A percentile compares a stretch with the other conserved stretches of the same genome.
phyloP scores from a whole-genome alignment of 2,329 filamentous ascomycete species.

The Clonostachys sp. region DNA sequence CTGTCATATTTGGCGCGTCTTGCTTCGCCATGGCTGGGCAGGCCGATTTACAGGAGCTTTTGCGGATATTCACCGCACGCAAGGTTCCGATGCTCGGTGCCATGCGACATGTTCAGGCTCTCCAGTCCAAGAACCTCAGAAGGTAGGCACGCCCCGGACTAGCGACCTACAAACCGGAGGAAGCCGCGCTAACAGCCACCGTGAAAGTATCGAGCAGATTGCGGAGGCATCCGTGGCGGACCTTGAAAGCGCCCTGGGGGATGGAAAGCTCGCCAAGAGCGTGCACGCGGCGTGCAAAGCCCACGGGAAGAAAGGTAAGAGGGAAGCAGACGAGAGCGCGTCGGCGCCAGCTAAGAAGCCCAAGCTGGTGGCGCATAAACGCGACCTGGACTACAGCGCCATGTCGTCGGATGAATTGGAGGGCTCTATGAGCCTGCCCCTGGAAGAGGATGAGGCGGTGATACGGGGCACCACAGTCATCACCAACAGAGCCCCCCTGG shows the following conservation, averaged over 20 bases:
- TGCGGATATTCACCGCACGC: constrained; percentile 54
- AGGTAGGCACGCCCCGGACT: constrained; percentile 35
- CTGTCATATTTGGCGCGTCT: not conserved
- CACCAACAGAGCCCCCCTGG: constrained; percentile 78
- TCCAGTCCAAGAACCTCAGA: constrained; percentile 48
- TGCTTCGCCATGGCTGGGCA: constrained; percentile 43
- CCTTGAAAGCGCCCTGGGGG: constrained; percentile 40
- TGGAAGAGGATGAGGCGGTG: constrained; percentile 50
- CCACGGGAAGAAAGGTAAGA: constrained; percentile 36
- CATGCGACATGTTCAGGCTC: constrained; percentile 51
- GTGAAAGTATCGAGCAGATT: constrained; percentile 46
- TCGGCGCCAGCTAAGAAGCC: constrained; percentile 18
- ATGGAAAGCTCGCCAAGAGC: constrained; percentile 42
- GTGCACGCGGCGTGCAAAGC: constrained; percentile 51
- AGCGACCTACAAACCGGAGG: too few relatives aligned
- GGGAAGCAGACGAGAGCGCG: constrained; percentile 13
- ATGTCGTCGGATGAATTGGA: constrained; percentile 56
- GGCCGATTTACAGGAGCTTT: constrained; percentile 55
- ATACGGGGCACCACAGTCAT: constrained; percentile 55
- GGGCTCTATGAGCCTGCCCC: constrained; percentile 54
- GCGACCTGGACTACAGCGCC: constrained; percentile 29
- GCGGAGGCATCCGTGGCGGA: constrained; percentile 39
- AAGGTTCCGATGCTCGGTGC: constrained; percentile 56
- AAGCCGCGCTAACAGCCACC: constrained; percentile 2
- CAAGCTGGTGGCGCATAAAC: constrained; percentile 23